Base-by-base conservation (phyloP, 257 asterid genomes). In the Linaria vulgaris region DNA sequence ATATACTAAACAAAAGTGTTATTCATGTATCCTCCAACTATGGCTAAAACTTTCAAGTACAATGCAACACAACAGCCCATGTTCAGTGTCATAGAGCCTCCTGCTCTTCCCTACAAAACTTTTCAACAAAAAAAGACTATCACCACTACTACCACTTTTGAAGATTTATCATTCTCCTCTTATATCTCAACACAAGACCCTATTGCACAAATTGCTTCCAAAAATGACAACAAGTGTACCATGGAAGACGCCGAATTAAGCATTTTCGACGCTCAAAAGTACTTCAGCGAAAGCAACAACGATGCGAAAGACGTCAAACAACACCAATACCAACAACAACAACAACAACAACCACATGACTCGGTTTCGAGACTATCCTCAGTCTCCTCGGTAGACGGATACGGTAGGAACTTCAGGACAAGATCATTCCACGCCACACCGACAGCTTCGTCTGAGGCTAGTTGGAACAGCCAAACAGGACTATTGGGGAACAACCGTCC, bases 381-480 rank as follows among this genome's bases (percentile, higher is more conserved):
- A 0, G 88, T 74, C 39, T 83, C 92, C 0, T 83, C 95, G 1
- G 77, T 68, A 0, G 94, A 77, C 50, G 86, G 88, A 0, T 80
- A 64, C 24, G 78, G 76, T 11, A 69, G 82, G 41, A 88, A 84
- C 17, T 80, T 61, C 55, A 54, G 85, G 47, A 77, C 83, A 0
- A 72, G 80, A 14, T 87, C 88, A 0, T 85, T 81, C 59, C 80
- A 76, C 13, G 82, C 96, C 3, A 88, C 96, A 51, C 96, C 97
- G 1, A 85, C 95, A 1, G 97, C 89, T 61, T 87, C 96, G 3
- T 90, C 97, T 14, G 97, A 83, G 74, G 97, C 94, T 8, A 85
- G 95, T 71, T 85, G 97, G 97, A 91, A 91, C 67, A 88, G 96
- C 72, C 96, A 84, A 59, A 83, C 85, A 1, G 96, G 96, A 0